A percentile compares a stretch with the other conserved stretches of the same genome.
phyloP scores from a whole-genome alignment of 768 basidiomycete species.

The Aureoboletus auriporus region DNA sequence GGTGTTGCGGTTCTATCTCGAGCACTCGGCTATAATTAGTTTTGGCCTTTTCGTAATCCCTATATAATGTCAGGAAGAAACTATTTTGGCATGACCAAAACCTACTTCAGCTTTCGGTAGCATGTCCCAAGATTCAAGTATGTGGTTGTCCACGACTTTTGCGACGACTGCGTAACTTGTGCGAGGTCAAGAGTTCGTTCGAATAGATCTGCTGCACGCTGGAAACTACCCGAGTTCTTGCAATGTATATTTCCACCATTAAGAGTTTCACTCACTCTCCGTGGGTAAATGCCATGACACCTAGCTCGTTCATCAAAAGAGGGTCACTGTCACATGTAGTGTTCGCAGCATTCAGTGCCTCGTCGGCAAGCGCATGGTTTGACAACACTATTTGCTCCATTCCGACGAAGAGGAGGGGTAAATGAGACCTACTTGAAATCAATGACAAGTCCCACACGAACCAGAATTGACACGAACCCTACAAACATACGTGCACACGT shows the following conservation, averaged over 20 bases:
- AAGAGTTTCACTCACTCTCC: constrained; percentile 55
- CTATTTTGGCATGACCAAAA: constrained; percentile 1
- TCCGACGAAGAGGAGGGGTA: constrained; percentile 92
- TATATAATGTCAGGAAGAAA: constrained; percentile 18
- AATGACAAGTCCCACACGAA: neutral
- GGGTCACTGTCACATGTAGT: constrained; percentile 86
- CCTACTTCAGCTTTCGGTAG: constrained; percentile 74
- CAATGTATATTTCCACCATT: neutral
- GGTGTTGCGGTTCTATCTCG: constrained; percentile 80
- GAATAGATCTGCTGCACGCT: constrained; percentile 68
- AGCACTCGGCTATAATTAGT: constrained; percentile 74
- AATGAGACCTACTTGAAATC: constrained; percentile 74
- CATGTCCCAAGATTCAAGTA: constrained; percentile 93
- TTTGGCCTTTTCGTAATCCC: constrained; percentile 62
- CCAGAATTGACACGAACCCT: constrained; percentile 53
- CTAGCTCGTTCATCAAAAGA: constrained; percentile 85
- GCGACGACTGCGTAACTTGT: constrained; percentile 79
- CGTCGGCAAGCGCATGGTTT: constrained; percentile 77
- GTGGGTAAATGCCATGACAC: constrained; percentile 88
- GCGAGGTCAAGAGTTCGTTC: constrained; percentile 75
- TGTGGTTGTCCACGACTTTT: constrained; percentile 83
- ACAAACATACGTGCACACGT: constrained; percentile 94
- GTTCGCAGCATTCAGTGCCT: constrained; percentile 80
- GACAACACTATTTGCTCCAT: constrained; percentile 96
- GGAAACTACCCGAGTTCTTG: constrained; percentile 54